Percentiles rank a stretch among this genome's conserved stretches.
phyloP scores from a whole-genome alignment of 495 filamentous ascomycete genomes.

The Cudoniella acicularis region DNA sequence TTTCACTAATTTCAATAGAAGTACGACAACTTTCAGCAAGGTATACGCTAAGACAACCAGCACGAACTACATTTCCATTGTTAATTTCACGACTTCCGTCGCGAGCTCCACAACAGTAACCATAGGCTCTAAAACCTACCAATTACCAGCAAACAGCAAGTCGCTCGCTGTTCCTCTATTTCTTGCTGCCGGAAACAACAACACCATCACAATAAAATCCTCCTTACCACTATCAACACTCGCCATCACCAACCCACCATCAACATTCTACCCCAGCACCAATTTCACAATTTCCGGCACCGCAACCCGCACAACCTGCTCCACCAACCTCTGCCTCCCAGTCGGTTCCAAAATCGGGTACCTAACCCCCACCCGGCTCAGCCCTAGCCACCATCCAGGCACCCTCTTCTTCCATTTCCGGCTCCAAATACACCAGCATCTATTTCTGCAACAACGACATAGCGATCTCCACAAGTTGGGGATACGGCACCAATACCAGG shows the following conservation, averaged over 20 bases:
- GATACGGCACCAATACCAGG: conserved; percentile 35
- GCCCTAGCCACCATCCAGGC: conserved; percentile 28
- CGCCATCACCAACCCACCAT: conserved; percentile 23
- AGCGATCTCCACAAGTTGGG: conserved; percentile 36
- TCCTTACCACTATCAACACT: conserved; percentile 19
- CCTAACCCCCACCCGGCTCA: conserved; percentile 24
- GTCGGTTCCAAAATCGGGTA: conserved; percentile 38
- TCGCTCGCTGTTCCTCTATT: conserved; percentile 21
- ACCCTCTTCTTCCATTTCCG: conserved; percentile 6
- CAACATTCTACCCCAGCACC: conserved; percentile 36
- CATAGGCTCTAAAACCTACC: conserved; percentile 5
- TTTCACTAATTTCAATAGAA: conserved; percentile 4
- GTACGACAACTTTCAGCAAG: conserved; percentile 28
- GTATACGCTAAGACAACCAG: conserved; percentile 39
- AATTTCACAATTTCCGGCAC: conserved; percentile 30
- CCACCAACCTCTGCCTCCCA: conserved; percentile 31
- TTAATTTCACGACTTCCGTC: conserved; percentile 25
- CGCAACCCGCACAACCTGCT: conserved; percentile 28
- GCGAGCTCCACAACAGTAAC: conserved; percentile 3
- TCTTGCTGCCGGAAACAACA: conserved; percentile 31
- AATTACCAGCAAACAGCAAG: conserved; percentile 14
- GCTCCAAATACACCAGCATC: conserved; percentile 34
- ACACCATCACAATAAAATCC: conserved; percentile 30
- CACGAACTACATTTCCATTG: conserved; percentile 26
- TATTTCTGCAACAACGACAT: conserved; percentile 47